Evolutionary conservation across 2,329 filamentous ascomycete species (phyloP).

Genomic region (Aspergillus quadricinctus): DNA sequence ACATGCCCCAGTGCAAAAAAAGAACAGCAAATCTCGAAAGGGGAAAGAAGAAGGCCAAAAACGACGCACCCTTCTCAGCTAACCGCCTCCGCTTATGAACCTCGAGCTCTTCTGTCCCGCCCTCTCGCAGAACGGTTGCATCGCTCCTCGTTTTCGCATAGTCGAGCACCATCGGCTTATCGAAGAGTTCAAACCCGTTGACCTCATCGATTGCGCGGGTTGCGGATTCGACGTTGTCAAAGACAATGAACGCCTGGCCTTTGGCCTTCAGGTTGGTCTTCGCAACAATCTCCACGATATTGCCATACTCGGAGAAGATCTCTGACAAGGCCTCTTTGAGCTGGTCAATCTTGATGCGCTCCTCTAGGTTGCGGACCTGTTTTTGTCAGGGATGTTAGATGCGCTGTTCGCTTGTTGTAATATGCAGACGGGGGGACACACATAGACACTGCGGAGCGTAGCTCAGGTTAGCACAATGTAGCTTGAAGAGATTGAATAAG

Average conservation of each 20-base stretch:
- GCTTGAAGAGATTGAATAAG: neutral
- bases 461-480: constrained; percentile 13
- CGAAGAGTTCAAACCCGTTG: constrained; percentile 89
- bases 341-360: constrained; percentile 77
- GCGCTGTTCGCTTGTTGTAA: constrained; percentile 5
- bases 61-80: constrained; percentile 74
- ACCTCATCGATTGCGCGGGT: constrained; percentile 78
- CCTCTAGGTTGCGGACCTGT: constrained; percentile 77
- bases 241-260: constrained; percentile 93
- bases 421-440: constrained; percentile 20
- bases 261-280: constrained; percentile 89
- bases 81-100: constrained; percentile 76
- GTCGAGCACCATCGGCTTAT: constrained; percentile 81
- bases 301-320: constrained; percentile 86
- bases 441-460: constrained; percentile 36
- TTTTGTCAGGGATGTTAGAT: constrained; percentile 2
- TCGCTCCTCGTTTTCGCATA: constrained; percentile 82
- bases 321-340: constrained; percentile 69
- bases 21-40: constrained; percentile 8
- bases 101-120: constrained; percentile 78
- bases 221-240: constrained; percentile 75
- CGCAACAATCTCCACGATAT: constrained; percentile 75
- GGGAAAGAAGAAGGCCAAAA: neutral
- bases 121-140: constrained; percentile 71
- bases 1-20: neutral